A percentile compares a stretch with the other conserved stretches of the same genome.
Evolutionary conservation across 441 rosid species (phyloP).

Genomic region (Hura crepitans): DNA sequence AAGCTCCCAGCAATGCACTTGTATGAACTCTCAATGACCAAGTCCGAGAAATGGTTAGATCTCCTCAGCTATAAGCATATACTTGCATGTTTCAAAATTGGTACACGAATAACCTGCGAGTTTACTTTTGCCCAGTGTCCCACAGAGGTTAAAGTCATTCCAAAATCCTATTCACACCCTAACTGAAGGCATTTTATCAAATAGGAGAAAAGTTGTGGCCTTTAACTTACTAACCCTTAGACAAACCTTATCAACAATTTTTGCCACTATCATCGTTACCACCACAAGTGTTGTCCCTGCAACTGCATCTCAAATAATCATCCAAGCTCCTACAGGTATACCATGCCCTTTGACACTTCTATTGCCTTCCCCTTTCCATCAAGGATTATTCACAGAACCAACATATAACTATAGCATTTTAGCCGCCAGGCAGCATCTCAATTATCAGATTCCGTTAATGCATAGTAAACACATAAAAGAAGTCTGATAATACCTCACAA

Average conservation of each 20-base stretch:
- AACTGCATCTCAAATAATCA: not conserved
- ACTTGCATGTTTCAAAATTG: not conserved
- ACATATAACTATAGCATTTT: not conserved
- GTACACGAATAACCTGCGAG: not conserved
- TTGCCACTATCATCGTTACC: not conserved
- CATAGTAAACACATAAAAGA: not conserved
- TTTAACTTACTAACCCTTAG: not conserved
- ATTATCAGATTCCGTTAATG: too few species aligned
- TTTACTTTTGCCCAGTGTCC: not conserved
- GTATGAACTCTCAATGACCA: not conserved
- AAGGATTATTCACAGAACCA: not conserved
- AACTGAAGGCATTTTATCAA: not conserved
- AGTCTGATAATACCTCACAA: not conserved
- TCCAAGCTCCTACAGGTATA: not conserved
- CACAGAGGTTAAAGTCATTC: not conserved
- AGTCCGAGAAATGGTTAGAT: not conserved
- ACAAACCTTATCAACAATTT: not conserved
- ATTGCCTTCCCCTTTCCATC: not conserved
- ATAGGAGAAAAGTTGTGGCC: not conserved
- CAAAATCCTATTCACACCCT: not conserved
- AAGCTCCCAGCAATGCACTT: not conserved
- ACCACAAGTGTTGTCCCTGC: not conserved
- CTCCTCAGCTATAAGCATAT: not conserved
- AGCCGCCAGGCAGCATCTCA: not conserved
- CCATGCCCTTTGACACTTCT: not conserved